Conservation (phyloP, 768 basidiomycete genomes). For the Mycena filopes region DNA sequence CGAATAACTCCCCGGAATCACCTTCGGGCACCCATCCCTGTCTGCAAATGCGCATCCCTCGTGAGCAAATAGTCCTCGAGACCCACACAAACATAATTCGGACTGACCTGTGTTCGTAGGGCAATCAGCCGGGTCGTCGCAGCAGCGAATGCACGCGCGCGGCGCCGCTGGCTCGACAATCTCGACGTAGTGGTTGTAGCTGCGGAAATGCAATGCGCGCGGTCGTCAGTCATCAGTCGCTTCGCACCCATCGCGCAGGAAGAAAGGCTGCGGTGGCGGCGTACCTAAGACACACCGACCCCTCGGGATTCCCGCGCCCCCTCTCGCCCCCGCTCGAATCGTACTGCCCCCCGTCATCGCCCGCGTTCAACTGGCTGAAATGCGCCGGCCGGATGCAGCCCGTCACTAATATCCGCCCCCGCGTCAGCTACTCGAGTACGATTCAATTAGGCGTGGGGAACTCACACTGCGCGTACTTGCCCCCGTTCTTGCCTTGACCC, state of each 20-base stretch:
- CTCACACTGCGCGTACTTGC: constrained; percentile 58
- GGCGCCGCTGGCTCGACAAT: constrained; percentile 61
- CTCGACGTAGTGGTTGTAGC: constrained; percentile 71
- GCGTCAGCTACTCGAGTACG: not conserved
- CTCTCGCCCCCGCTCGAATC: constrained; percentile 65
- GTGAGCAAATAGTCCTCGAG: too few relatives aligned
- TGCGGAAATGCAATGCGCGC: too few relatives aligned
- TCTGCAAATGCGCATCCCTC: too few relatives aligned
- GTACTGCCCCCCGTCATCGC: constrained; percentile 66
- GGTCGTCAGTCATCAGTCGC: not conserved
- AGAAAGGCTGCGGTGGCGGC: constrained; percentile 31
- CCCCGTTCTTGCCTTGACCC: constrained; percentile 53
- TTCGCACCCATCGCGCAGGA: not conserved
- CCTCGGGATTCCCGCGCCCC: constrained; percentile 62
- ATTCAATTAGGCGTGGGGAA: not conserved
- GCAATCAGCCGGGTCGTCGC: constrained; percentile 52
- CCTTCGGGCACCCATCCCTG: too few relatives aligned
- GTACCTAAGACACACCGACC: constrained; percentile 62
- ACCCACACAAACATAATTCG: constrained; percentile 42
- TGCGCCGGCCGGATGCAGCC: constrained; percentile 61
- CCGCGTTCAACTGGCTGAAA: constrained; percentile 55
- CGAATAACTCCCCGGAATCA: too few relatives aligned
- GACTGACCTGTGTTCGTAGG: too few relatives aligned
- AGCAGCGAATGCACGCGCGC: constrained; percentile 69
- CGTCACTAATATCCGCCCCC: constrained; percentile 55